Evolutionary conservation across 306 rosid species (phyloP).

Genomic region (Quercus ilex): DNA sequence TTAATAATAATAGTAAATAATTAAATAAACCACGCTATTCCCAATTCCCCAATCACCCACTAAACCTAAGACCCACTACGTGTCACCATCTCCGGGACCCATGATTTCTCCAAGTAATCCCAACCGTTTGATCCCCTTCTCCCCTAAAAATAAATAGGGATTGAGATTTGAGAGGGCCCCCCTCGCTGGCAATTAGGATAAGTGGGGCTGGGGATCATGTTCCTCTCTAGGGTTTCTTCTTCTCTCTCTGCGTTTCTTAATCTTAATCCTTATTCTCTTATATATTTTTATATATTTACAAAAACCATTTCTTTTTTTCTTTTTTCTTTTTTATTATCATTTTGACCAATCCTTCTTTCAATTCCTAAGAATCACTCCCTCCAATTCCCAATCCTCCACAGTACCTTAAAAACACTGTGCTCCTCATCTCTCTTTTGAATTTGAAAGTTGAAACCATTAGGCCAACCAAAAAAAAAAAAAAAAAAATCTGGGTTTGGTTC

Average conservation of each 20-base stretch:
- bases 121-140: constrained; percentile 33
- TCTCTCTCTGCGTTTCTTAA: constrained; percentile 12
- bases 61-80: constrained; percentile 6
- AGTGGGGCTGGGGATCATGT: constrained; percentile 58
- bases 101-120: not conserved
- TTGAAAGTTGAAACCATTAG: no score
- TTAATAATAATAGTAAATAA: no score
- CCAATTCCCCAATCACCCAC: not conserved
- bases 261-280: not conserved
- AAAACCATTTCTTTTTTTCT: not conserved
- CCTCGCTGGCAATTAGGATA: constrained; percentile 29
- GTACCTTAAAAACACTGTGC: constrained; percentile 23
- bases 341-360: constrained; percentile 10
- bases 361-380: constrained; percentile 29
- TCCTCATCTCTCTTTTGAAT: not conserved
- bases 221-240: constrained; percentile 45
- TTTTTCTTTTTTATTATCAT: no score
- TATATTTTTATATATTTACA: not conserved
- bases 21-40: no score
- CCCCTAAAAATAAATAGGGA: constrained; percentile 22
- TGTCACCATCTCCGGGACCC: constrained; percentile 15
- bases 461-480: no score
- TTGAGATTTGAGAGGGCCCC: constrained; percentile 53
- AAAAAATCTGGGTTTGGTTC: no score
- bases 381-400: constrained; percentile 50